Conservation (phyloP, 768 basidiomycete species). For the Candolleomyces efflorescens region DNA sequence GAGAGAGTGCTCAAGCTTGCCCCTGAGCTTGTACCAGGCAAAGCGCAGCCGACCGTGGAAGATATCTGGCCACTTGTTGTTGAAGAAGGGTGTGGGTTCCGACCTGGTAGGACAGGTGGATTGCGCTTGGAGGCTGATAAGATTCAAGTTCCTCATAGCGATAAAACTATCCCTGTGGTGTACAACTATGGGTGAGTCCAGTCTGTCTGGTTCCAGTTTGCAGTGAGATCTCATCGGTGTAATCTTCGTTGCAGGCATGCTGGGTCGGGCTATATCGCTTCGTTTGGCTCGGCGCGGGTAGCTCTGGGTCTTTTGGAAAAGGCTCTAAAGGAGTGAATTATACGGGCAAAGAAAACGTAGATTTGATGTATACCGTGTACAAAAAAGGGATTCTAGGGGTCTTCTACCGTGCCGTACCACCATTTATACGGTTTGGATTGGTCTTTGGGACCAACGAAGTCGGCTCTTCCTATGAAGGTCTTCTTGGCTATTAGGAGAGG, state of each 20-base stretch:
- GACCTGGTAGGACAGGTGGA: conserved; percentile 57
- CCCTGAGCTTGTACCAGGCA: conserved; percentile 41
- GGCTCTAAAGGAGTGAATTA: conserved; percentile 7
- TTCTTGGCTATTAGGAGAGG: conserved; percentile 48
- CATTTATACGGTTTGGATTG: conserved; percentile 32
- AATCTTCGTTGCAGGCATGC: conserved; percentile 12
- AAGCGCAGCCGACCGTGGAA: conserved; percentile 42
- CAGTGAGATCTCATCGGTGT: neutral
- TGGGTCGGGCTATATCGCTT: conserved; percentile 19
- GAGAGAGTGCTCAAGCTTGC: conserved; percentile 45
- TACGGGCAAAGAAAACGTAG: neutral
- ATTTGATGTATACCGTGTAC: neutral
- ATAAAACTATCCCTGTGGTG: conserved; percentile 19
- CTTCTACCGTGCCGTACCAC: conserved; percentile 34
- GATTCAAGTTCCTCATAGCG: conserved; percentile 3
- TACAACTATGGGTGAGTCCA: conserved; percentile 31
- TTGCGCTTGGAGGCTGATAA: conserved; percentile 44
- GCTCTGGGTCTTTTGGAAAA: conserved; percentile 16
- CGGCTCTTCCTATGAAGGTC: conserved; percentile 41
- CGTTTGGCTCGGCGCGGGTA: conserved; percentile 17
- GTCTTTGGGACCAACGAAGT: conserved; percentile 33
- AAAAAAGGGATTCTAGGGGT: neutral
- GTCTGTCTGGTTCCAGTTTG: neutral
- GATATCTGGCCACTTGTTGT: conserved; percentile 47
- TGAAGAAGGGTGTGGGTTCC: conserved; percentile 50